phyloP scores from a whole-genome alignment of 1,284 basidiomycete genomes.

The Wolfiporia cocos region DNA sequence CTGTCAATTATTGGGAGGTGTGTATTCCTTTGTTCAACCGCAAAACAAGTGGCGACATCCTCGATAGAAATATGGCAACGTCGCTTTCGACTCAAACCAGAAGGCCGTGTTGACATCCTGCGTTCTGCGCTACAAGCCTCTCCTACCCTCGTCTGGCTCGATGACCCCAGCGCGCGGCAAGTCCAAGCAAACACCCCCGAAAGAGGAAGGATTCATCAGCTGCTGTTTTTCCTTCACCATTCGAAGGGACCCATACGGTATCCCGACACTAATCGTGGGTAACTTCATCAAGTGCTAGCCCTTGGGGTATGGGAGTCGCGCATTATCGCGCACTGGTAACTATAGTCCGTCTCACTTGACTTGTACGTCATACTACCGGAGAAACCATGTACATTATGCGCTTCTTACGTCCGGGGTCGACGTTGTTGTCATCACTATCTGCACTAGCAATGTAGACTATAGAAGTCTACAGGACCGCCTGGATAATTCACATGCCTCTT shows the following conservation, averaged over 20 bases:
- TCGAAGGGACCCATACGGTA: slow-evolving; percentile 84
- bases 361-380: too few relatives aligned
- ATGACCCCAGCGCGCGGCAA: slow-evolving; percentile 21
- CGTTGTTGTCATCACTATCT: too few relatives aligned
- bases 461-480: too few relatives aligned
- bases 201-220: slow-evolving; percentile 73
- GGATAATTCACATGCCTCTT: too few relatives aligned
- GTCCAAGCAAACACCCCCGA: slow-evolving; percentile 26
- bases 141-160: slow-evolving; percentile 29
- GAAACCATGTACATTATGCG: too few relatives aligned
- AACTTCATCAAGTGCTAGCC: slow-evolving; percentile 67
- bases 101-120: slow-evolving; percentile 95
- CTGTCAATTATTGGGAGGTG: slow-evolving; percentile 98
- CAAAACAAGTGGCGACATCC: not conserved
- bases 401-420: too few relatives aligned
- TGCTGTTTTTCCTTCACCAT: slow-evolving; percentile 98
- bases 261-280: slow-evolving; percentile 90
- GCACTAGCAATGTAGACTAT: too few relatives aligned
- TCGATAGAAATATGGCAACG: slow-evolving; percentile 85
- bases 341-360: too few relatives aligned
- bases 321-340: too few relatives aligned
- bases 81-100: slow-evolving; percentile 84
- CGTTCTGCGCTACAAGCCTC: slow-evolving; percentile 77
- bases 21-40: slow-evolving; percentile 17
- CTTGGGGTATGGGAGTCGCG: too few relatives aligned